phyloP scores from a whole-genome alignment of 345 rosid genomes.

The Eutrema yunnanense region DNA sequence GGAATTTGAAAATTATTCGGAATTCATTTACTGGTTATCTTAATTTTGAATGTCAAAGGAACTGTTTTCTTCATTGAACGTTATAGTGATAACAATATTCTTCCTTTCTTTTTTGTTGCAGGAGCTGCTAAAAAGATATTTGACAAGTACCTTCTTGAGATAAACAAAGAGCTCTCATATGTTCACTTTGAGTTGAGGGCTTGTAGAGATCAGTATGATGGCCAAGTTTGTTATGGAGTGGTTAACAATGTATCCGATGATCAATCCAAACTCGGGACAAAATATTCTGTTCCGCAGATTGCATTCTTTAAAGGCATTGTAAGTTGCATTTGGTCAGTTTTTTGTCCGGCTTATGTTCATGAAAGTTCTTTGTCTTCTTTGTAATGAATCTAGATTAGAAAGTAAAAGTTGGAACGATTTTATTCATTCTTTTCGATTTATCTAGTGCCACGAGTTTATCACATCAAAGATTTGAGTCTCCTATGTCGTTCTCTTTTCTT shows the following conservation, averaged over 20 bases:
- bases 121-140: slow-evolving; percentile 44
- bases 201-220: slow-evolving; percentile 74
- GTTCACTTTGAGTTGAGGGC: slow-evolving; percentile 76
- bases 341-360: not conserved
- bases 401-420: not conserved
- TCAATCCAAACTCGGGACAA: slow-evolving; percentile 85
- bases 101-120: slow-evolving; percentile 18
- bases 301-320: slow-evolving; percentile 79
- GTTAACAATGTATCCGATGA: slow-evolving; percentile 80
- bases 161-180: slow-evolving; percentile 75
- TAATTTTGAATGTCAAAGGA: not conserved
- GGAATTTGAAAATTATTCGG: not conserved
- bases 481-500: not conserved
- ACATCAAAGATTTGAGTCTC: not conserved
- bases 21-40: not conserved
- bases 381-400: not conserved
- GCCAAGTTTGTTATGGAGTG: slow-evolving; percentile 69
- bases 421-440: not conserved
- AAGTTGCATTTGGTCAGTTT: slow-evolving; percentile 22
- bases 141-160: slow-evolving; percentile 65
- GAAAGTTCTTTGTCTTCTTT: not conserved
- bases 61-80: not conserved
- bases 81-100: not conserved
- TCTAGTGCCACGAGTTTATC: not conserved
- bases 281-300: slow-evolving; percentile 77